Base-by-base conservation (phyloP, 768 basidiomycete species). In the Amanita fuliginea region DNA sequence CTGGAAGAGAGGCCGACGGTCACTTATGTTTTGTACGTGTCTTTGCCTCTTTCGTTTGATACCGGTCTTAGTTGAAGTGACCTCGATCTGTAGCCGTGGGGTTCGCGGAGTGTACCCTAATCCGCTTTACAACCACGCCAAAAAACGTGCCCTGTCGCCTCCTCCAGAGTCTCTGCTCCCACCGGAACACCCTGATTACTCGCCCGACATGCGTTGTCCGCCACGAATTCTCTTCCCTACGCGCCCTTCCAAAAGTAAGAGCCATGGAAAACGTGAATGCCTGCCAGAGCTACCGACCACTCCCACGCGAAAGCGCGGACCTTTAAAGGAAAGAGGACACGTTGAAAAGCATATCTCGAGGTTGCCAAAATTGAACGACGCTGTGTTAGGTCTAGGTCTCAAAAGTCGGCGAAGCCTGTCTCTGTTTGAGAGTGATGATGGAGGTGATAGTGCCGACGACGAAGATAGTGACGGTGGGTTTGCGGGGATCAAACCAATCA, bases 21-120 rank as follows among this genome's bases (percentile, higher is more conserved):
- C 46, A 78, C 77, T 22, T 83, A 82, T 57, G 85, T 87, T 42
- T 86, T 86, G 84, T 86, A 62, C 57, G 83, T 76, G 3, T 33
- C 34, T 40, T 36, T 46, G 36, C 50, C 24, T 33, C 19, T 13
- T 32, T 32, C 4, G 16, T 21, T 35, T 22, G 19, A 36, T 24
- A 34, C 30, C 5, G 5, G 9, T n/a, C 26, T 30, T 8, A 16
- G 10, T 26, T 41, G 6, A 40, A 9, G 4, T 36, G 9, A 11
- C 7, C 3, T 9, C 16, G 8, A 45, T 11, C 0, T 21, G 1
- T 40, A 86, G 84, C 71, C 85, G 85, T 35, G 84, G 85, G 42
- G 75, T 77, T 33, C 77, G 78, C 44, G 72, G 77, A 18, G 67
- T 66, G 5, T 79, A 81, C 58, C 73, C 74, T 6, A 87, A 86